Base-by-base conservation (phyloP, 2,329 filamentous ascomycete species). In the Apiospora pterosperma region DNA sequence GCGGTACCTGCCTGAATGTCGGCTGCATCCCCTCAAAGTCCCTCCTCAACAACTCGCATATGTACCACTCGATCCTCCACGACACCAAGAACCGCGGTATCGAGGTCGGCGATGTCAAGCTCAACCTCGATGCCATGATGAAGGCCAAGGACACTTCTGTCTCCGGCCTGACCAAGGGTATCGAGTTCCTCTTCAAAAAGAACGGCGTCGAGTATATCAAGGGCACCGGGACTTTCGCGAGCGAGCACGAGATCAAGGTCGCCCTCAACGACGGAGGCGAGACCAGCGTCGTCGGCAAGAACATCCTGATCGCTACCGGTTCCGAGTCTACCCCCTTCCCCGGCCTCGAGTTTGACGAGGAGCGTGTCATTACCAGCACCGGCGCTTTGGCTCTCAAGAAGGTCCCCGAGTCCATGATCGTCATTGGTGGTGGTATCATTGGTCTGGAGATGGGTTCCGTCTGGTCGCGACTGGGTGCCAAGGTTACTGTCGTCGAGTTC, bases 1-100 rank as follows among this genome's bases (percentile, higher is more conserved):
- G 96, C 75, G 96, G 96, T 78, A 99, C 96, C 75, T 99, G 96
- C 85, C 84, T 99, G 76, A 99, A 99, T 80, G 96, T 99, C 76
- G 96, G 96, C 82, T 99, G 96, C 84, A 99, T 99, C 78, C 96
- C 96, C 71, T 99, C 96, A 70, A 99, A 99, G 84, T 97, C 96
- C 68, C 92, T 99, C 72, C 92, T 99, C 80, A 99, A 98, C 90
- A 98, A 98, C 87, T 97, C 96, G 74, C 93, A 97, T 80, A 88
- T 98, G 67, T 98, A 98, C 86, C 95, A 98, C 85, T 91, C 94
- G 82, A 91, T 97, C 76, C 88, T 96, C 67, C 95, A 99, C 84
- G 96, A 99, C 84, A 95, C 93, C 71, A 97, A 97, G 84, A 89
- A 92, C 81, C 93, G 96, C 78, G 96, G 96, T 78, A 99, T 99